These are phyloP conservation scores for Phalaenopsis aphrodite DNA, from an alignment of 106 monocot genomes.

Conservation along the genomic window DNA sequence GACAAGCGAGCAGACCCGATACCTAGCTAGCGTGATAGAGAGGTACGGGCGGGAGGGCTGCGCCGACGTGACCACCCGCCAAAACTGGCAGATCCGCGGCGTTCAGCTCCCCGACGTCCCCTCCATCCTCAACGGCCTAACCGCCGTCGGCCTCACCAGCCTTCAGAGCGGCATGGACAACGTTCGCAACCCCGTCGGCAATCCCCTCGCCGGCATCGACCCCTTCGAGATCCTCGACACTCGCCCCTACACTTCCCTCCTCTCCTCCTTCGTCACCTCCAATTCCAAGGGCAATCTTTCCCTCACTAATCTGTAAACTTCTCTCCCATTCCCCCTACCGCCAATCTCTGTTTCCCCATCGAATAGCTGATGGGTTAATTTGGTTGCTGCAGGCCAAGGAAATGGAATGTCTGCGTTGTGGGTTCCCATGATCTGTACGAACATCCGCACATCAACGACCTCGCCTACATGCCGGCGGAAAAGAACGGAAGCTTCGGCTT, in stretches of 20 bases:
- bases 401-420: conserved; percentile 94
- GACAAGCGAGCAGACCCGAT: conserved; percentile 79
- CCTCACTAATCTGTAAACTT: conserved; percentile 69
- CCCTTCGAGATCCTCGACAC: conserved; percentile 91
- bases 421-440: conserved; percentile 93
- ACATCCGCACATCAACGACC: conserved; percentile 97
- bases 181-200: conserved; percentile 92
- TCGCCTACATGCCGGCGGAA: conserved; percentile 91
- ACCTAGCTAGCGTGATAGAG: conserved; percentile 61
- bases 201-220: conserved; percentile 86
- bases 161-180: conserved; percentile 99
- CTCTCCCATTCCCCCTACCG: neutral
- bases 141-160: conserved; percentile 67
- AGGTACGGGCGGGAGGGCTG: conserved; percentile 80
- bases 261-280: conserved; percentile 57
- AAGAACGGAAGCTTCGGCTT: conserved; percentile 77
- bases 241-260: conserved; percentile 57
- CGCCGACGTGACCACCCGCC: conserved; percentile 84
- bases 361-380: neutral
- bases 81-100: conserved; percentile 97
- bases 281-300: conserved; percentile 57
- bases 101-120: conserved; percentile 78
- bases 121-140: conserved; percentile 60
- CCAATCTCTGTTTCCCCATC: neutral
- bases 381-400: conserved; percentile 56